These are phyloP conservation scores for Jacaranda copaia DNA, from an alignment of 257 asterid species.

Conservation along the genomic window DNA sequence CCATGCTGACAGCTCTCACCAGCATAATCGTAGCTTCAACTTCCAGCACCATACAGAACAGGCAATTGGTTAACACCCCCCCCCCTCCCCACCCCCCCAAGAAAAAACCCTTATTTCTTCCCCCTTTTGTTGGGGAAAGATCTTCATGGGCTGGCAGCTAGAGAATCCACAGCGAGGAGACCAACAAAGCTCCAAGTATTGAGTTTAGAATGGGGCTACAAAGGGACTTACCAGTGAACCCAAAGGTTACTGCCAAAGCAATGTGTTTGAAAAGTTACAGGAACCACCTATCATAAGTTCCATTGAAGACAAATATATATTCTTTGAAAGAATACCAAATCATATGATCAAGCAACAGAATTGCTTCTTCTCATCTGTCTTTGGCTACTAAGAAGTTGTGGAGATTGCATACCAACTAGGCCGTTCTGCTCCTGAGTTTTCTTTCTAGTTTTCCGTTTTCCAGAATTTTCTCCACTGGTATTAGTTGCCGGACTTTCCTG, in stretches of 20 bases:
- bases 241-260: neutral
- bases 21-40: neutral
- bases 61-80: neutral
- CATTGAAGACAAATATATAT: conserved; percentile 14
- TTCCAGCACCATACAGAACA: neutral
- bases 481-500: conserved; percentile 9
- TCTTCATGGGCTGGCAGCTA: too few relatives aligned
- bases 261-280: neutral
- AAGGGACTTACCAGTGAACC: conserved; percentile 12
- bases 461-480: conserved; percentile 39
- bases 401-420: conserved; percentile 37
- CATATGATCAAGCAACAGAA: conserved; percentile 34
- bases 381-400: conserved; percentile 40
- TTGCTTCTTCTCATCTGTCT: conserved; percentile 42
- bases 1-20: neutral
- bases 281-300: conserved; percentile 13
- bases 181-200: neutral
- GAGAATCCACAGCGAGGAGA: too few relatives aligned
- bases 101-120: too few relatives aligned
- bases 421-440: conserved; percentile 31
- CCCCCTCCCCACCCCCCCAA: too few relatives aligned
- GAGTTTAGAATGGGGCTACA: conserved; percentile 18
- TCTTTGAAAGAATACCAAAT: conserved; percentile 16
- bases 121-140: too few relatives aligned
- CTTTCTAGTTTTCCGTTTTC: conserved; percentile 38